phyloP scores from a whole-genome alignment of 2,329 filamentous ascomycete genomes.

The Ceratocystis variospora region DNA sequence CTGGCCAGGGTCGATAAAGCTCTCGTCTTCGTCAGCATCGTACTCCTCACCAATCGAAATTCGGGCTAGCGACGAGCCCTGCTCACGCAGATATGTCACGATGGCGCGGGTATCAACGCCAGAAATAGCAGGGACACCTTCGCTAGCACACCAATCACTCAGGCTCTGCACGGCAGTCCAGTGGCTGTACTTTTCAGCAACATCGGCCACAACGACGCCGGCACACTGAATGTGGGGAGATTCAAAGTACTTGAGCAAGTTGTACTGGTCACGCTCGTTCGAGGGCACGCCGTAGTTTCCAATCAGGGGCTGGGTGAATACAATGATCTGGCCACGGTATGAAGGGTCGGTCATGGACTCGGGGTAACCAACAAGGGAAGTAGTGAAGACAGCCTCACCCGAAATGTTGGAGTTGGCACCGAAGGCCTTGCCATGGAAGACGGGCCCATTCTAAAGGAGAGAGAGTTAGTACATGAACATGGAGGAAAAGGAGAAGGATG shows the following conservation, averaged over 20 bases:
- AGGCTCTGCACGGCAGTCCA: conserved; percentile 97
- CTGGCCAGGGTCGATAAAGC: conserved; percentile 85
- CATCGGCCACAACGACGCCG: conserved; percentile 90
- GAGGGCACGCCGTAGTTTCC: conserved; percentile 98
- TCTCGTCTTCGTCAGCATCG: conserved; percentile 94
- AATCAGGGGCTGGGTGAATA: conserved; percentile 95
- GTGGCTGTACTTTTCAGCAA: conserved; percentile 87
- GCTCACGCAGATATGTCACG: conserved; percentile 88
- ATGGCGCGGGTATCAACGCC: conserved; percentile 95
- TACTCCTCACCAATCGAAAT: conserved; percentile 96
- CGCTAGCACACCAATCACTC: conserved; percentile 85
- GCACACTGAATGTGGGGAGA: conserved; percentile 94
- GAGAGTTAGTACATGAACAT: conserved; percentile 20
- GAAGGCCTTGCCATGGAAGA: conserved; percentile 93
- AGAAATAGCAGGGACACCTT: conserved; percentile 90
- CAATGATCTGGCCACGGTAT: conserved; percentile 87
- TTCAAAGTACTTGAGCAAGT: conserved; percentile 94
- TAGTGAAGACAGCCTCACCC: conserved; percentile 97
- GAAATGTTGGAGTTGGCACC: conserved; percentile 94
- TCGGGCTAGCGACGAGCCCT: conserved; percentile 86
- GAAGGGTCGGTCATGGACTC: conserved; percentile 86
- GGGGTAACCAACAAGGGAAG: conserved; percentile 92
- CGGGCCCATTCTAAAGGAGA: conserved; percentile 60
- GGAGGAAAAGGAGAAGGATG: not conserved
- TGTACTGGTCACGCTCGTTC: conserved; percentile 67